A percentile compares a stretch with the other conserved stretches of the same genome.
phyloP scores from a whole-genome alignment of 2,329 filamentous ascomycete genomes.

The Trichophaea hybrida region DNA sequence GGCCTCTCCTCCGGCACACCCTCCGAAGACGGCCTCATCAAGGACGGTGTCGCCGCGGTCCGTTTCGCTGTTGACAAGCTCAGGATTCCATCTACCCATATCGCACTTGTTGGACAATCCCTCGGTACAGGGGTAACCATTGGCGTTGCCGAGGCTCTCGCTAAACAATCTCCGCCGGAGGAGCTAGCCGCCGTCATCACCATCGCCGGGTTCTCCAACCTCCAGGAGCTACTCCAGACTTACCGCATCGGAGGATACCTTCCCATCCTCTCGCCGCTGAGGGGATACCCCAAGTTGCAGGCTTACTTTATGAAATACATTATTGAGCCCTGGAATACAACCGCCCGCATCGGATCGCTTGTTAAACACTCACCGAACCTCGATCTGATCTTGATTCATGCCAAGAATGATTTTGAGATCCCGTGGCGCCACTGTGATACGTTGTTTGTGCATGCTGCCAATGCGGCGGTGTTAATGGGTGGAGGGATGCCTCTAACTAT shows the following conservation, averaged over 20 bases:
- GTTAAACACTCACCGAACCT: conserved; percentile 42
- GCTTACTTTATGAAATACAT: conserved; percentile 48
- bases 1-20: conserved; percentile 68
- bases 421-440: conserved; percentile 54
- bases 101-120: conserved; percentile 73
- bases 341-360: conserved; percentile 47
- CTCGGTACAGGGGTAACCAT: conserved; percentile 74
- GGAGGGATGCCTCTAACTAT: conserved; percentile 27
- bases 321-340: conserved; percentile 70
- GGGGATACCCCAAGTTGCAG: conserved; percentile 49
- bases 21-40: conserved; percentile 65
- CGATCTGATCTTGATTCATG: conserved; percentile 61
- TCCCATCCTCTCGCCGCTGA: conserved; percentile 63
- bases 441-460: conserved; percentile 47
- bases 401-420: conserved; percentile 69
- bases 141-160: conserved; percentile 58
- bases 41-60: conserved; percentile 59
- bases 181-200: conserved; percentile 70
- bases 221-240: conserved; percentile 57
- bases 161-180: conserved; percentile 37
- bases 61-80: conserved; percentile 55
- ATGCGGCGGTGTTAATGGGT: conserved; percentile 33
- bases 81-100: conserved; percentile 52
- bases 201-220: conserved; percentile 61
- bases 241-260: conserved; percentile 68